phyloP scores from a whole-genome alignment of 2,329 filamentous ascomycete species.

The Talaromyces sp. region DNA sequence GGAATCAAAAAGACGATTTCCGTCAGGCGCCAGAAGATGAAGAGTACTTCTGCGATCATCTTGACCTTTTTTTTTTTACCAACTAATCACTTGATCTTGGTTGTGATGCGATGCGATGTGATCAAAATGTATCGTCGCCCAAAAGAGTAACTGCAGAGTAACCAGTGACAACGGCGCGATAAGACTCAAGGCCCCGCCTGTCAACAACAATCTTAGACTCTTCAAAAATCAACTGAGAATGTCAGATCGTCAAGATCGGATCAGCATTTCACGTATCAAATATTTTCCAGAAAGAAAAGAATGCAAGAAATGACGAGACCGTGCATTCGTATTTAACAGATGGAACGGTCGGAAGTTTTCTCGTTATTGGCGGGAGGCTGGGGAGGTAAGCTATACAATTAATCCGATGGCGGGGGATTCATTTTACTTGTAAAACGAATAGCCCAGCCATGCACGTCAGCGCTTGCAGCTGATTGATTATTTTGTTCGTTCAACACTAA shows the following conservation, averaged over 20 bases:
- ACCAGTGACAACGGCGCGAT: slow-evolving; percentile 9
- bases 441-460: slow-evolving; percentile 13
- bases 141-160: neutral
- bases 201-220: neutral
- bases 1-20: slow-evolving; percentile 62
- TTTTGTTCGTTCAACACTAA: neutral
- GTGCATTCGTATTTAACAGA: slow-evolving; percentile 5
- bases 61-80: slow-evolving; percentile 23
- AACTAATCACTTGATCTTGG: neutral
- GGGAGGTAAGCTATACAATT: slow-evolving; percentile 1
- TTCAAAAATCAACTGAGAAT: neutral
- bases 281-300: neutral
- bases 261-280: slow-evolving; percentile 5
- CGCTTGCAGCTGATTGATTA: slow-evolving; percentile 1
- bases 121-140: neutral
- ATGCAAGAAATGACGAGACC: slow-evolving; percentile 9
- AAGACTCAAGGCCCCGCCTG: slow-evolving; percentile 6
- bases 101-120: neutral
- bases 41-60: slow-evolving; percentile 55
- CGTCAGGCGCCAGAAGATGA: slow-evolving; percentile 59
- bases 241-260: neutral
- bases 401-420: slow-evolving; percentile 16
- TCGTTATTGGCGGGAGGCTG: slow-evolving; percentile 12
- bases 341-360: slow-evolving; percentile 3
- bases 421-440: neutral